Percentiles rank a stretch among this genome's conserved stretches.
Evolutionary conservation across 2,329 filamentous ascomycete species (phyloP).

Genomic region (Aspergillus sp.): DNA sequence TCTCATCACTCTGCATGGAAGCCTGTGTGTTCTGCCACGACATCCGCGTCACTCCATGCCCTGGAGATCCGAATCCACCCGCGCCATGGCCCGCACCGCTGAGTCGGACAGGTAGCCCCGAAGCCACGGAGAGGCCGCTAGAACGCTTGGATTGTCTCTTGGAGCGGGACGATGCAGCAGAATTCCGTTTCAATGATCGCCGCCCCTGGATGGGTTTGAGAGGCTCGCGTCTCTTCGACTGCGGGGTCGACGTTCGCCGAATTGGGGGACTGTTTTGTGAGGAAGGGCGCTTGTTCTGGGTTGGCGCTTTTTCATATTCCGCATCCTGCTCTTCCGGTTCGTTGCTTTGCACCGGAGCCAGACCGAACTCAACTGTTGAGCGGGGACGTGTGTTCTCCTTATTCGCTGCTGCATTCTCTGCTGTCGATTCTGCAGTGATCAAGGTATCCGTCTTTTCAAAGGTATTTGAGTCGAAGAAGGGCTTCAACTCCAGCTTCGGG

Average conservation of each 20-base stretch:
- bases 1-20: slow-evolving; percentile 30
- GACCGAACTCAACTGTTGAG: slow-evolving; percentile 24
- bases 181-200: slow-evolving; percentile 29
- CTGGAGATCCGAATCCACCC: slow-evolving; percentile 30
- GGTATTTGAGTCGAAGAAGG: slow-evolving; percentile 24
- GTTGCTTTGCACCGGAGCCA: slow-evolving; percentile 17
- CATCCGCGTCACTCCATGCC: slow-evolving; percentile 25
- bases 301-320: slow-evolving; percentile 10
- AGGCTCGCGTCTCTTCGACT: slow-evolving; percentile 27
- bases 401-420: slow-evolving; percentile 8
- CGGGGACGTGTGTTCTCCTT: slow-evolving; percentile 20
- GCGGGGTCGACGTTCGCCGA: slow-evolving; percentile 20
- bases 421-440: not conserved
- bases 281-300: slow-evolving; percentile 21
- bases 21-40: slow-evolving; percentile 33
- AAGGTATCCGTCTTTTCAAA: slow-evolving; percentile 14
- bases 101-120: slow-evolving; percentile 31
- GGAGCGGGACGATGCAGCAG: slow-evolving; percentile 27
- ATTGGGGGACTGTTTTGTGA: slow-evolving; percentile 21
- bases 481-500: slow-evolving; percentile 28
- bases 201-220: slow-evolving; percentile 29
- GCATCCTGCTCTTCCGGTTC: slow-evolving; percentile 15
- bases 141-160: slow-evolving; percentile 31
- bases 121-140: slow-evolving; percentile 29
- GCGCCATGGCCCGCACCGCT: slow-evolving; percentile 37